Evolutionary conservation across 2,329 filamentous ascomycete genomes (phyloP).

Genomic region (Aspergillus sclerotialis): DNA sequence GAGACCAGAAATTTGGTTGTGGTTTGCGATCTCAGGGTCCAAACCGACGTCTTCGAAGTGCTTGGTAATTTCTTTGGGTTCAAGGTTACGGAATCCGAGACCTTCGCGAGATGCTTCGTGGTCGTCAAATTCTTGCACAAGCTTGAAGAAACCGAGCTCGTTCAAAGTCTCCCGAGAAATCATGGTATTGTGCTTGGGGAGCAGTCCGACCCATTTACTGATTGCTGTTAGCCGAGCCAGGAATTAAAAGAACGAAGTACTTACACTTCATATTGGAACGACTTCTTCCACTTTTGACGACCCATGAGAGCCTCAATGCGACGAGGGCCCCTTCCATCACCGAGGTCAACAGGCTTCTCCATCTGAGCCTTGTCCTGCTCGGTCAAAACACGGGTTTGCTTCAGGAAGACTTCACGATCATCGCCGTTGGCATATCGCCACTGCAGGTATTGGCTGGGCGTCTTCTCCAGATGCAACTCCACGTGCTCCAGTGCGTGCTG

Average conservation of each 20-base stretch:
- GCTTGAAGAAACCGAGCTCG: slow-evolving; percentile 81
- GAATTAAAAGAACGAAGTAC: slow-evolving; percentile 17
- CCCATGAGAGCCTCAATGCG: slow-evolving; percentile 86
- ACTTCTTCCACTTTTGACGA: slow-evolving; percentile 98
- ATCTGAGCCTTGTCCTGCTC: slow-evolving; percentile 81
- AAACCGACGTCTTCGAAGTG: slow-evolving; percentile 96
- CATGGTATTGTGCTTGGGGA: slow-evolving; percentile 90
- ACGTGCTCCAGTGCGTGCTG: slow-evolving; percentile 98
- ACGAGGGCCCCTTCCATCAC: slow-evolving; percentile 69
- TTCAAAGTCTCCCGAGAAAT: slow-evolving; percentile 87
- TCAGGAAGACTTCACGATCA: slow-evolving; percentile 93
- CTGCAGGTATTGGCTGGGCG: slow-evolving; percentile 95
- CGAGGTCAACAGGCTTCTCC: slow-evolving; percentile 80
- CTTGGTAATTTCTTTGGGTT: slow-evolving; percentile 90
- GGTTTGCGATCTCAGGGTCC: slow-evolving; percentile 95
- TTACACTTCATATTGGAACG: slow-evolving; percentile 93
- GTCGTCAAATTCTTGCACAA: slow-evolving; percentile 97
- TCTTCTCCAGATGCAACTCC: slow-evolving; percentile 99
- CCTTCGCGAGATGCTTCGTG: slow-evolving; percentile 98
- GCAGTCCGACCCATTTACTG: slow-evolving; percentile 78
- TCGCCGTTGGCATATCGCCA: slow-evolving; percentile 98
- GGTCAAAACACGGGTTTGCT: slow-evolving; percentile 88
- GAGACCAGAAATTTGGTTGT: slow-evolving; percentile 94
- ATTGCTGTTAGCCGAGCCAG: not conserved
- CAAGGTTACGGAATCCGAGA: slow-evolving; percentile 88